Percentiles rank a stretch among this genome's conserved stretches.
These are phyloP conservation scores for Solanum phureja DNA, from an alignment of 257 asterid species.

Conservation along the genomic window DNA sequence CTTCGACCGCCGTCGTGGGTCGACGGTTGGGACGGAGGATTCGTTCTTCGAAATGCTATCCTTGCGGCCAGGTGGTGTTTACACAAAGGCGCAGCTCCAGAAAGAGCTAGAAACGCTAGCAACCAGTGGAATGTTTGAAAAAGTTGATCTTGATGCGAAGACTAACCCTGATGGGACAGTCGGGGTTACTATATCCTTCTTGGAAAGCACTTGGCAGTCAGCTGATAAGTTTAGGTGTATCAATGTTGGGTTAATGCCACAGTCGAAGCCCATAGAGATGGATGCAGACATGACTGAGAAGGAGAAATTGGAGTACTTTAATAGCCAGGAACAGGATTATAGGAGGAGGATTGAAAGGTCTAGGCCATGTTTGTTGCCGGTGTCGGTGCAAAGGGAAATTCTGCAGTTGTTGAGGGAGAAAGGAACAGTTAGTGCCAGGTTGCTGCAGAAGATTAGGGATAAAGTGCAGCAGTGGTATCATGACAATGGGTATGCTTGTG, in stretches of 20 bases:
- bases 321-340: constrained; percentile 71
- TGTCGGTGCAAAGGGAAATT: constrained; percentile 62
- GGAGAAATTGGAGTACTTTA: constrained; percentile 55
- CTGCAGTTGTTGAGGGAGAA: constrained; percentile 55
- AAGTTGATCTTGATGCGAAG: constrained; percentile 71
- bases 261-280: constrained; percentile 81
- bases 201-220: constrained; percentile 79
- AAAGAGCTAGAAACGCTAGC: constrained; percentile 87
- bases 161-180: constrained; percentile 86
- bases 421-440: constrained; percentile 80
- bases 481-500: constrained; percentile 86
- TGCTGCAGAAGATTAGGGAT: constrained; percentile 93
- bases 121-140: constrained; percentile 90
- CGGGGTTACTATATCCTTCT: constrained; percentile 56
- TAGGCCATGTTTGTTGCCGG: constrained; percentile 81
- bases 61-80: constrained; percentile 76
- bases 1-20: constrained; percentile 50
- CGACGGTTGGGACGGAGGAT: constrained; percentile 67
- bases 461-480: constrained; percentile 95
- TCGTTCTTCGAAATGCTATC: constrained; percentile 93
- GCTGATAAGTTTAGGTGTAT: constrained; percentile 85
- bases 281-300: constrained; percentile 95
- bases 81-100: constrained; percentile 78
- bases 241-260: constrained; percentile 84
- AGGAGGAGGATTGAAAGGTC: constrained; percentile 66